Evolutionary conservation across 192 early-diverging fungal genomes (phyloP), one percentile per base, ranked within the genome.

Genomic region (Mortierella hygrophila): DNA sequence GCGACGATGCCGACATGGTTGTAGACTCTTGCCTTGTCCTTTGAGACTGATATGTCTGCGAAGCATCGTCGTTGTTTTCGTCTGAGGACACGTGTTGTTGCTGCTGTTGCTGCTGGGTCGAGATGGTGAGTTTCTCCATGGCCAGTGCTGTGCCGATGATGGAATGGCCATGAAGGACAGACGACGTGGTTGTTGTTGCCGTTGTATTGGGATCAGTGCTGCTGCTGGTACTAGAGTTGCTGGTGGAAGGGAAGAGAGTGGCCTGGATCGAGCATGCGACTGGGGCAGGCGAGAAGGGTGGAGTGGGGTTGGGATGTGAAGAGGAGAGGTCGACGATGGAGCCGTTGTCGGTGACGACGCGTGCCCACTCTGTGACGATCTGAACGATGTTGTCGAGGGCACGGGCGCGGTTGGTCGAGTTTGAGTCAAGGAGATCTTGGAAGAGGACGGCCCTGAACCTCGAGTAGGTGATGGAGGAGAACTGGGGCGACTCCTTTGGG

Each of bases 111-210:
- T 70, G 37, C 44, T 83, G 72, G 9, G 77, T 85, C 5, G 83
- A 85, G 69, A 85, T 85, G 78, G 83, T 85, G n/a, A 85, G 78
- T 75, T 85, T 85, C 38, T 85, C 83, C 23, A 85, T 29, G 46
- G 77, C 70, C 23, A 79, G 52, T 77, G 82, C 79, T 83, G 49
- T 89, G 89, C 60, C 60, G 60, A 65, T 65, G 60, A 65, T 65
- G 60, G 60, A 65, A 65, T 65, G 60, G 13, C 60, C 60, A 65
- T 65, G 60, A 4, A 65, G 29, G 29, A 65, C 29, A 32, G 69
- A 82, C 75, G 76, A 87, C 82, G 89, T 89, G 88, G 86, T 88
- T 78, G 65, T 90, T 79, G 35, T 69, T 86, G 89, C 89, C 88
- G 86, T 88, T 87, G 41, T 73, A 89, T 83, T 88, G 86, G 16